These are phyloP conservation scores for Claviceps maximensis DNA, from an alignment of 2,329 filamentous ascomycete genomes.

Conservation along the genomic window DNA sequence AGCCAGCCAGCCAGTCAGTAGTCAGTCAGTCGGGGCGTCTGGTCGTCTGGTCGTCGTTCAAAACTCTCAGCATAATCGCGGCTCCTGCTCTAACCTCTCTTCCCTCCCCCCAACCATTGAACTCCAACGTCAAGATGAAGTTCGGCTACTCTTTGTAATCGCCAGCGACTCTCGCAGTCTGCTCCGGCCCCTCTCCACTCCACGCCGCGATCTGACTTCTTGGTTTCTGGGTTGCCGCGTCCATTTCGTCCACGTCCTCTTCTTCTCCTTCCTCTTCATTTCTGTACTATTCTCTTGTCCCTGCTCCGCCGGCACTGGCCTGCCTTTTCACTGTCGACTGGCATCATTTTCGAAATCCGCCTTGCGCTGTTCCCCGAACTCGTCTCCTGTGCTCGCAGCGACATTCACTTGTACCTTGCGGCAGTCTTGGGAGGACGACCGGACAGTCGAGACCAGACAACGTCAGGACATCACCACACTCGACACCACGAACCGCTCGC, in stretches of 20 bases:
- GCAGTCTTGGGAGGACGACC: constrained; percentile 11
- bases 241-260: constrained; percentile 4
- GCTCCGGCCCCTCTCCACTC: constrained; percentile 31
- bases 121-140: constrained; percentile 37
- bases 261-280: constrained; percentile 5
- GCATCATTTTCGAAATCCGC: background rate
- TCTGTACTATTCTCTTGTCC: too few species aligned
- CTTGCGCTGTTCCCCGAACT: background rate
- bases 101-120: constrained; percentile 30
- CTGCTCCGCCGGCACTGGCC: too few species aligned
- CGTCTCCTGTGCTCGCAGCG: constrained; percentile 22
- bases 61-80: constrained; percentile 14
- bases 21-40: too few species aligned
- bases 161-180: constrained; percentile 43
- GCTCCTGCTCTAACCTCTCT: background rate
- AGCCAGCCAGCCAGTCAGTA: too few species aligned
- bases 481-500: background rate
- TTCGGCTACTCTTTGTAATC: constrained; percentile 39
- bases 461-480: background rate
- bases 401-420: constrained; percentile 40
- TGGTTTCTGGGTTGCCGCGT: constrained; percentile 7
- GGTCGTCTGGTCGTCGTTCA: constrained; percentile 10
- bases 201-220: constrained; percentile 21
- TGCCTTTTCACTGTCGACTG: too few species aligned
- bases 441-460: background rate